Conservation (phyloP, 768 basidiomycete species). For the Suillus spraguei region DNA sequence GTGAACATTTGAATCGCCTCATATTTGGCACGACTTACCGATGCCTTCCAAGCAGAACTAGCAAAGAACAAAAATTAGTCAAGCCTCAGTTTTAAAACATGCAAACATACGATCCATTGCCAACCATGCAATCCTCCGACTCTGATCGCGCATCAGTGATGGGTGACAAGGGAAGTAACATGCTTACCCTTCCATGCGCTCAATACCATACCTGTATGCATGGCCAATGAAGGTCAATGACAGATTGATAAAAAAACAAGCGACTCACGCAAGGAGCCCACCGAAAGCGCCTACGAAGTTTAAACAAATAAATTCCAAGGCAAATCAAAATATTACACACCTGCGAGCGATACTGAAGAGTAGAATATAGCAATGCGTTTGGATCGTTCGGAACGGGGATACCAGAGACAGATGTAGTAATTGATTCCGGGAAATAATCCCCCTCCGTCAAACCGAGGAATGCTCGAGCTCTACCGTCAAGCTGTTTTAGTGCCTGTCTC, state of each 20-base stretch:
- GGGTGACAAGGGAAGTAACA: constrained; percentile 20
- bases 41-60: constrained; percentile 37
- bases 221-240: background rate
- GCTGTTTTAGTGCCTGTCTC: background rate
- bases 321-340: constrained; percentile 19
- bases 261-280: constrained; percentile 47
- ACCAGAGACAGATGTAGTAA: constrained; percentile 59
- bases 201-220: constrained; percentile 35
- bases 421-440: constrained; percentile 45
- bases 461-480: constrained; percentile 33
- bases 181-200: constrained; percentile 37
- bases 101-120: constrained; percentile 38
- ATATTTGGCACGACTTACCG: constrained; percentile 15
- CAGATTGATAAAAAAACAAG: background rate
- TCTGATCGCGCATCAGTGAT: background rate
- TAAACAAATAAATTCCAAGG: background rate
- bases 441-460: constrained; percentile 53
- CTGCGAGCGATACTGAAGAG: constrained; percentile 58
- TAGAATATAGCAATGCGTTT: constrained; percentile 65
- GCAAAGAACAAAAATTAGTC: background rate
- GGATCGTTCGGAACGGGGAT: constrained; percentile 60
- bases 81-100: background rate
- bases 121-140: constrained; percentile 36
- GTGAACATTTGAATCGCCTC: background rate
- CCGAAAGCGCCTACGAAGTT: constrained; percentile 41